Percentiles rank a stretch among this genome's conserved stretches.
These are phyloP conservation scores for Claviceps africana DNA, from an alignment of 2,329 filamentous ascomycete genomes.

Conservation along the genomic window DNA sequence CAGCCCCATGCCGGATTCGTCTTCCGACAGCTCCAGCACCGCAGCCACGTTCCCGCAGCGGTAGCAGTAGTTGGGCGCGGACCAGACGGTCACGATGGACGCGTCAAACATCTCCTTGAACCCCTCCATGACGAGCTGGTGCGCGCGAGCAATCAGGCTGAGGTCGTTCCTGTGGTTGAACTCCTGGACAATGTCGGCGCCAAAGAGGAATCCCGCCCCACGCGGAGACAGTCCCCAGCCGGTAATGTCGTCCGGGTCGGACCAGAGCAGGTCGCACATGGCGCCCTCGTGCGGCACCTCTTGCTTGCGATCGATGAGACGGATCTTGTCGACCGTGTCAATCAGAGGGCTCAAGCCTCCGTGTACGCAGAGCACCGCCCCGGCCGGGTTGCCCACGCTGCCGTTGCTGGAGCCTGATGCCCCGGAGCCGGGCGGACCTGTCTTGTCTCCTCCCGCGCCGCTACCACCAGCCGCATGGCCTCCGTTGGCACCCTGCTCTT, in stretches of 20 bases:
- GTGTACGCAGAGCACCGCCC: conserved; percentile 88
- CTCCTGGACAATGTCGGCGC: conserved; percentile 83
- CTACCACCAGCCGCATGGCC: too few species aligned
- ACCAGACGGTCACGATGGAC: conserved; percentile 97
- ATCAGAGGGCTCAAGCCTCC: conserved; percentile 84
- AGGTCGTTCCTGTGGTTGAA: conserved; percentile 95
- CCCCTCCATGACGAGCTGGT: conserved; percentile 97
- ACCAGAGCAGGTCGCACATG: conserved; percentile 98
- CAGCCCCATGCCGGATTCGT: conserved; percentile 60
- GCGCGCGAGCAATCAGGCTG: conserved; percentile 79
- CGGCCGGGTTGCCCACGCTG: conserved; percentile 52
- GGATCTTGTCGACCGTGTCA: conserved; percentile 89
- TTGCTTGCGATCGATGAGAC: conserved; percentile 88
- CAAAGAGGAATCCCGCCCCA: conserved; percentile 90
- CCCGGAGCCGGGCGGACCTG: conserved; percentile 65
- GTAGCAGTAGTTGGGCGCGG: conserved; percentile 93
- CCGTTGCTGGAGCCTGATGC: conserved; percentile 57
- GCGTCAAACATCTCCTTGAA: conserved; percentile 99
- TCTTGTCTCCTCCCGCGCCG: conserved; percentile 17
- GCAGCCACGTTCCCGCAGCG: conserved; percentile 91
- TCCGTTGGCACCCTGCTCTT: conserved; percentile 12
- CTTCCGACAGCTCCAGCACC: conserved; percentile 83
- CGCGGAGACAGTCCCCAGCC: conserved; percentile 92
- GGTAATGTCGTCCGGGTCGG: conserved; percentile 93
- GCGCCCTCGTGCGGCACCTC: conserved; percentile 96